Conservation (phyloP, 2,329 filamentous ascomycete species). For the Microdochium bolleyi region DNA sequence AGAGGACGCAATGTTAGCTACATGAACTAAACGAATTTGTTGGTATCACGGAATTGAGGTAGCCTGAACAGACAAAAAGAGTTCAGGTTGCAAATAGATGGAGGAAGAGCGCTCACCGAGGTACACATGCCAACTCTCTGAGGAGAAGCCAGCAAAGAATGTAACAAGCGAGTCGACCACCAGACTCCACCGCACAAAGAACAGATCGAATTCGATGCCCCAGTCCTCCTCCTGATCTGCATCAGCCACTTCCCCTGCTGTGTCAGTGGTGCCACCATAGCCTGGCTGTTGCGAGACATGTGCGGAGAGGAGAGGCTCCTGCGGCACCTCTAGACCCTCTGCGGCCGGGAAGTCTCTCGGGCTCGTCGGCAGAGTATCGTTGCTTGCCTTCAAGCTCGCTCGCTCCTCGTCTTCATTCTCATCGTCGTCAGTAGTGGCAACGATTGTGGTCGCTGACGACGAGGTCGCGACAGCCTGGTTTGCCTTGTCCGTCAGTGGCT, state of each 20-base stretch:
- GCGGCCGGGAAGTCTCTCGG: constrained; percentile 14
- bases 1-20: background rate
- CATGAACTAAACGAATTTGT: background rate
- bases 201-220: constrained; percentile 55
- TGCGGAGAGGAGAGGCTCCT: constrained; percentile 13
- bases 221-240: constrained; percentile 26
- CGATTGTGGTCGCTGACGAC: background rate
- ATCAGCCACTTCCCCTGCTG: background rate
- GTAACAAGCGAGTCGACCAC: constrained; percentile 59
- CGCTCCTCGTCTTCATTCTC: background rate
- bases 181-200: constrained; percentile 59
- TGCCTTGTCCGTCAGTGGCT: background rate
- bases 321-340: constrained; percentile 14
- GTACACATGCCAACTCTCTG: constrained; percentile 60
- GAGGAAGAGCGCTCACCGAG: constrained; percentile 30
- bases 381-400: background rate
- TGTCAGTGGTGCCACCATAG: background rate
- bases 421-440: background rate
- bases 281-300: constrained; percentile 1
- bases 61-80: background rate
- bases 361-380: constrained; percentile 9
- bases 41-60: too few relatives aligned
- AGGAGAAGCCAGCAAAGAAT: constrained; percentile 53
- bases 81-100: background rate
- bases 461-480: background rate